Percentiles rank a stretch among this genome's conserved stretches.
phyloP scores from a whole-genome alignment of 768 basidiomycete species.

The Kwoniella sp. region DNA sequence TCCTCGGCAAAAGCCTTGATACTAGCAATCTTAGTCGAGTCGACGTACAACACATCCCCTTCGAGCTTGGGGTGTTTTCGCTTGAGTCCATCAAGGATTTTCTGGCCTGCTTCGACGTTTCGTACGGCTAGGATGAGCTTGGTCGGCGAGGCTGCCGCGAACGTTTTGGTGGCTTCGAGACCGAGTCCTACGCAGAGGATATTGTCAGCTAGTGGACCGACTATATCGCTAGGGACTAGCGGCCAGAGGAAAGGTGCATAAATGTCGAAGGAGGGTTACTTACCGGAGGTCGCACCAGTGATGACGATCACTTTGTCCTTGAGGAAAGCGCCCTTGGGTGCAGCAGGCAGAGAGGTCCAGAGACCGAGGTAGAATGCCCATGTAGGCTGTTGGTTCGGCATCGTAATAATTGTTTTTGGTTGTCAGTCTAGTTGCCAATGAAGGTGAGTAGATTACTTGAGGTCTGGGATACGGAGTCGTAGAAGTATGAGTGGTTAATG shows the following conservation, averaged over 20 bases:
- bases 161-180: constrained; percentile 21
- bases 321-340: constrained; percentile 15
- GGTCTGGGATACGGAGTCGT: no score
- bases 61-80: constrained; percentile 10
- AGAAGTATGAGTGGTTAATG: no score
- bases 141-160: constrained; percentile 14
- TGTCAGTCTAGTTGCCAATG: no score
- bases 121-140: constrained; percentile 28
- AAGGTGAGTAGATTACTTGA: no score
- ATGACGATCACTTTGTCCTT: constrained; percentile 17
- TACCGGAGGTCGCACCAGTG: constrained; percentile 23
- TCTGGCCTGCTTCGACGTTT: constrained; percentile 8
- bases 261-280: background rate
- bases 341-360: constrained; percentile 16
- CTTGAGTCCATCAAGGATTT: constrained; percentile 7
- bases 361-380: constrained; percentile 12
- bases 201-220: no score
- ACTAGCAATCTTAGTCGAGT: constrained; percentile 15
- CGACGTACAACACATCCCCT: constrained; percentile 17
- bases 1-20: constrained; percentile 17
- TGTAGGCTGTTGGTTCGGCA: background rate
- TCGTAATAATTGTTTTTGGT: background rate
- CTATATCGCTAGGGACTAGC: no score
- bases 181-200: constrained; percentile 22
- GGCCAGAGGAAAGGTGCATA: background rate